phyloP scores from a whole-genome alignment of 768 basidiomycete genomes.

The Kwoniella bestiolae region DNA sequence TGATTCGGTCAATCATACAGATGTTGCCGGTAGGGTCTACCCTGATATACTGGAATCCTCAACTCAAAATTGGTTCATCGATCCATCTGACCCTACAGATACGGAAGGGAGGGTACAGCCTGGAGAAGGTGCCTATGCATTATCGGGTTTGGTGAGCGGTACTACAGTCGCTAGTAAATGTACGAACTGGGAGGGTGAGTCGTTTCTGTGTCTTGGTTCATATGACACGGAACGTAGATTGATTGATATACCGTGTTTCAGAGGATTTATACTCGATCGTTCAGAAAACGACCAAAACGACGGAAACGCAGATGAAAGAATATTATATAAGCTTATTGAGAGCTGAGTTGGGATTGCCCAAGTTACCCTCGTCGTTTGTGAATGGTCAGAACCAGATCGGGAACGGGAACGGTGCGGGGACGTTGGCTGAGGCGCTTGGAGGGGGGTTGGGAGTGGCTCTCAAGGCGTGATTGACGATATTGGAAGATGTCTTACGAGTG shows the following conservation, averaged over 20 bases:
- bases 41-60: conserved; percentile 36
- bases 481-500: too few relatives aligned
- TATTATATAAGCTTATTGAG: conserved; percentile 19
- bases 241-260: conserved; percentile 1
- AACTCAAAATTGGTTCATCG: conserved; percentile 34
- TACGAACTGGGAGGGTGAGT: conserved; percentile 47
- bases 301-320: conserved; percentile 22
- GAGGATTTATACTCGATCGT: conserved; percentile 31
- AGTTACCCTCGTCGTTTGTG: background rate
- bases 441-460: background rate
- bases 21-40: conserved; percentile 50
- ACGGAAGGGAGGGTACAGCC: conserved; percentile 19
- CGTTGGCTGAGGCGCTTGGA: conserved; percentile 11
- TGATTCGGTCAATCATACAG: conserved; percentile 14
- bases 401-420: background rate
- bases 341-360: conserved; percentile 13
- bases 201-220: background rate
- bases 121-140: conserved; percentile 21
- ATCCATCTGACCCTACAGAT: conserved; percentile 13
- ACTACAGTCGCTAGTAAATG: conserved; percentile 19
- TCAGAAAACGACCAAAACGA: conserved; percentile 12
- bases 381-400: background rate
- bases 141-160: conserved; percentile 34
- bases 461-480: background rate
- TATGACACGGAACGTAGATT: background rate